These are phyloP conservation scores for Tetradesmus obliquus DNA, from an alignment of 139 green algal genomes.

Conservation along the genomic window DNA sequence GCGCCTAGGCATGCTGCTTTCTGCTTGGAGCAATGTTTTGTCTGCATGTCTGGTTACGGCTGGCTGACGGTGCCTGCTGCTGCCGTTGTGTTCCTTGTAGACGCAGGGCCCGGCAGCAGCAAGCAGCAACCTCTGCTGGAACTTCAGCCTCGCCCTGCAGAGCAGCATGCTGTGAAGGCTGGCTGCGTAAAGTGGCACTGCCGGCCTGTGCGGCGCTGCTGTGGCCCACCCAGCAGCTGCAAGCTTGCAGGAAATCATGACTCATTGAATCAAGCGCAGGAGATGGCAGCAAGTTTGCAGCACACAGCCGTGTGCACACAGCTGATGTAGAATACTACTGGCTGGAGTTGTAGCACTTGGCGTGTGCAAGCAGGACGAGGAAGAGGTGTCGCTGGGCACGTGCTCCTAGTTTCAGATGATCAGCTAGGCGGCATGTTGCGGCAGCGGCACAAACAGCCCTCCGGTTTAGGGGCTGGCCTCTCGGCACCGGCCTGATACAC, in stretches of 20 bases:
- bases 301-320: background rate
- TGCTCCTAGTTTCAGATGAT: background rate
- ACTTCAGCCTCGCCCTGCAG: constrained; percentile 31
- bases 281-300: background rate
- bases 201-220: background rate
- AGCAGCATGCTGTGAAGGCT: constrained; percentile 27
- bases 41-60: background rate
- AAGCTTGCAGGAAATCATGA: background rate
- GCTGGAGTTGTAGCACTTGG: background rate
- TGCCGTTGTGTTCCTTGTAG: background rate
- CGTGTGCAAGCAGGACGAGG: background rate
- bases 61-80: background rate
- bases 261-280: background rate
- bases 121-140: constrained; percentile 7
- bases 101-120: too few species aligned
- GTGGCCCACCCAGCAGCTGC: background rate
- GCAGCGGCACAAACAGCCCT: background rate
- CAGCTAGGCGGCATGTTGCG: background rate
- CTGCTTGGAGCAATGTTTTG: background rate
- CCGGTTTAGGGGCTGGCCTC: background rate
- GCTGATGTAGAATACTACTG: background rate
- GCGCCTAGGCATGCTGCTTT: background rate
- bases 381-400: background rate
- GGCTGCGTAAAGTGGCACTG: background rate
- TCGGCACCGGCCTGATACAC: background rate